Percentiles rank a stretch among this genome's conserved stretches.
Conservation (phyloP, 257 asterid species). For the Orobanche coerulescens region DNA sequence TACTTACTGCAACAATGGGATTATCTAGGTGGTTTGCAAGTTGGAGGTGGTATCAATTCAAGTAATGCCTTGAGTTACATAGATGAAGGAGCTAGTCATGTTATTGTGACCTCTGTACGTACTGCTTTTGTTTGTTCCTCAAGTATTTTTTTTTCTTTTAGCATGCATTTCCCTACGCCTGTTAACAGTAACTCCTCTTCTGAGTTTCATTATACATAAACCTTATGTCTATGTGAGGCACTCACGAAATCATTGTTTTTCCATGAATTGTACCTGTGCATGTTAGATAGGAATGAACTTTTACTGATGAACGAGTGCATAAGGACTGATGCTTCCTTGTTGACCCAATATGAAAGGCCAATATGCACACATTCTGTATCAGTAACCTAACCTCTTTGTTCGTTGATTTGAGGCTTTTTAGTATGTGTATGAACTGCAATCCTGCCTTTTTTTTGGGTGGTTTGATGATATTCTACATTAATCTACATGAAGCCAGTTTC, state of each 20-base stretch:
- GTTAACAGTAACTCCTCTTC: background rate
- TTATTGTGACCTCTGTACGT: conserved; percentile 91
- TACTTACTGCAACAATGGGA: conserved; percentile 30
- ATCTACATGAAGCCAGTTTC: background rate
- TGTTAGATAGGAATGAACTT: conserved; percentile 6
- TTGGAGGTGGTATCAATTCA: conserved; percentile 92
- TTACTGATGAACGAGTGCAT: too few species aligned
- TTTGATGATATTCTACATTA: conserved; percentile 9
- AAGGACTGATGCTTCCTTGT: background rate
- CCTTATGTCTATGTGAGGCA: background rate
- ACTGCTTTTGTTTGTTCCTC: conserved; percentile 1
- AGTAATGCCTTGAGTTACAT: conserved; percentile 69
- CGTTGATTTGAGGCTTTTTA: background rate
- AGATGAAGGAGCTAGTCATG: conserved; percentile 96
- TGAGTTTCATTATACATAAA: background rate
- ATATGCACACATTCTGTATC: background rate
- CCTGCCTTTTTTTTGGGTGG: background rate
- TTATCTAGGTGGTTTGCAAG: conserved; percentile 89
- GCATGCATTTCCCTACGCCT: background rate
- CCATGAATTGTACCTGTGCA: conserved; percentile 10
- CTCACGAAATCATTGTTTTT: background rate
- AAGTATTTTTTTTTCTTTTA: background rate
- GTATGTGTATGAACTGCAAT: background rate
- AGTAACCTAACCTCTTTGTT: conserved; percentile 11
- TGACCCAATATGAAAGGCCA: conserved; percentile 8